Base-by-base conservation (phyloP, 768 basidiomycete genomes). In the Tylopilus cervinicoccineus region DNA sequence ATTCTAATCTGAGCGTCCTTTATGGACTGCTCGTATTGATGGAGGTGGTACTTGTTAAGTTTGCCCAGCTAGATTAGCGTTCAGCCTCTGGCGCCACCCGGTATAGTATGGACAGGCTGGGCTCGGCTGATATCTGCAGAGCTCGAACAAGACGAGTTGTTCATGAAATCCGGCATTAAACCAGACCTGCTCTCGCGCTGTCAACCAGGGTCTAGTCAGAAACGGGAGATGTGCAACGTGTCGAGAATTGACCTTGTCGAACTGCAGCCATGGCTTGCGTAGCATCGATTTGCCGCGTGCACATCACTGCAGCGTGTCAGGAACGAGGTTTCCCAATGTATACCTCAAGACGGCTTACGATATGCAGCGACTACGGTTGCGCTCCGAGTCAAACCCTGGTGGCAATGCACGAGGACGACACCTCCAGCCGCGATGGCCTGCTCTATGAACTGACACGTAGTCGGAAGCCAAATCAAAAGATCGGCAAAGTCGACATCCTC, bases 121-220 rank as follows among this genome's bases (percentile, higher is more conserved):
- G 19, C 73, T 73, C 12, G 86, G 85, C 22, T 72, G 72, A 51
- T 88, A 88, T 63, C 75, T 73, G 63, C 86, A 88, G 27, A 88
- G 72, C 58, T 84, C 84, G 47, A 86, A 88, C 39, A 89, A 70
- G 28, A 86, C 80, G 23, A 89, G 76, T 56, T 89, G 86, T 68
- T 87, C 84, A 48, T 84, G 80, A 65, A 88, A 88, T 37, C 86
- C 86, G n/a, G 83, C 77, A 52, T 80, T 85, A 51, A 80, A 77
- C 85, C 86, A 88, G 44, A 87, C 84, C 59, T 87, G 84, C 65
- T 86, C 81, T 41, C 86, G 83, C 40, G 79, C 86, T 88, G 56
- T 33, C 13, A 29, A 43, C 20, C 14, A 24, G 31, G 14, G 12
- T 52, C 27, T 7, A 29, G 14, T 52, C 23, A 54, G 48, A 47